These are phyloP conservation scores for Rhododendron simsii DNA, from an alignment of 148 eudicot genomes.

Conservation along the genomic window DNA sequence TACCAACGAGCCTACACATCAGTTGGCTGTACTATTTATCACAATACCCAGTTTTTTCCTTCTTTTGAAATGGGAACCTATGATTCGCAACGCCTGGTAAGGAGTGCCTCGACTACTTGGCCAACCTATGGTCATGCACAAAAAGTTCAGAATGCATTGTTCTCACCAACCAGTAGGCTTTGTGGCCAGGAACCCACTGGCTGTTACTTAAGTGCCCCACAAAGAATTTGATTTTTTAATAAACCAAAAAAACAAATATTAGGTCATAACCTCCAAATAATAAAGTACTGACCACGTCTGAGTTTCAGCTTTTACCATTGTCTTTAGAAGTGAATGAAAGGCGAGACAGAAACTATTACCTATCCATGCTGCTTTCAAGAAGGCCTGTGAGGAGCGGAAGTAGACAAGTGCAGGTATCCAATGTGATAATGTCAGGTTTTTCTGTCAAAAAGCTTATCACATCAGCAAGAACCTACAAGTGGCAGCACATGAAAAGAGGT, in stretches of 20 bases:
- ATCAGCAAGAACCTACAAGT: slow-evolving; percentile 83
- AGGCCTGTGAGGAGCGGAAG: slow-evolving; percentile 75
- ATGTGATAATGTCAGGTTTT: slow-evolving; percentile 66
- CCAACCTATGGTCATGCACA: neutral
- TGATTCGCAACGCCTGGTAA: neutral
- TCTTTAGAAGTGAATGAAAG: neutral
- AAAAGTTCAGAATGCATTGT: neutral
- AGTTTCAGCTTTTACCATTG: neutral
- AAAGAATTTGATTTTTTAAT: neutral
- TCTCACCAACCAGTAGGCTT: neutral
- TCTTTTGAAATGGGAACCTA: neutral
- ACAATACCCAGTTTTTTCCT: neutral
- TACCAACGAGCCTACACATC: neutral
- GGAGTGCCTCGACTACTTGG: neutral
- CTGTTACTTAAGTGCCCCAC: neutral
- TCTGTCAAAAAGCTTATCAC: slow-evolving; percentile 67
- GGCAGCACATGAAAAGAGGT: slow-evolving; percentile 3
- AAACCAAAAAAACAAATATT: neutral
- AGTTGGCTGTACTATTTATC: neutral
- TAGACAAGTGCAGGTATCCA: slow-evolving; percentile 75
- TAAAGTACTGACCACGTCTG: neutral
- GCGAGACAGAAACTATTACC: slow-evolving; percentile 34
- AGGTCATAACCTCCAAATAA: neutral
- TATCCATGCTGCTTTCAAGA: slow-evolving; percentile 78
- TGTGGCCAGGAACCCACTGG: neutral